Evolutionary conservation across 2,329 filamentous ascomycete genomes (phyloP).

Genomic region (Claviceps sp.): DNA sequence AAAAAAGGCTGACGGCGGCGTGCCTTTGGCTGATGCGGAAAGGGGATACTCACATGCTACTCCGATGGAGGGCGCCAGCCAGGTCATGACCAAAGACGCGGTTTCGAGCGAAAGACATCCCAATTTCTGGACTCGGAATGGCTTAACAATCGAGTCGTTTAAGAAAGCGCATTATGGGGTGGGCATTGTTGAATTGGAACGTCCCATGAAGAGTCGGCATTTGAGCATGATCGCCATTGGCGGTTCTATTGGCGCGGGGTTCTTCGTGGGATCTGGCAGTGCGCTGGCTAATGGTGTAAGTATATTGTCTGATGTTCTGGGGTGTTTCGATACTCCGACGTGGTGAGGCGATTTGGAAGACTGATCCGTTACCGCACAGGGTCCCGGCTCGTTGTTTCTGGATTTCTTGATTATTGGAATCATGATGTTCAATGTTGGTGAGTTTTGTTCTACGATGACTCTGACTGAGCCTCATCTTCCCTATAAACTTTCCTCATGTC

Average conservation of each 20-base stretch:
- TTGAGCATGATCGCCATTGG: constrained; percentile 46
- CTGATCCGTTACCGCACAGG: constrained; percentile 12
- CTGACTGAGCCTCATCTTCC: too few species aligned
- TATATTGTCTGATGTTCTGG: background rate
- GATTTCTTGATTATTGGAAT: constrained; percentile 42
- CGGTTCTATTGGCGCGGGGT: constrained; percentile 41
- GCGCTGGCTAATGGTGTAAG: constrained; percentile 33
- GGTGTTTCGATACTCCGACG: background rate
- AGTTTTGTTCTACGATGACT: background rate
- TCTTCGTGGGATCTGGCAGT: constrained; percentile 45
- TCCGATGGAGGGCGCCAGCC: constrained; percentile 6
- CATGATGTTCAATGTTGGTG: constrained; percentile 45
- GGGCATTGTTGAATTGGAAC: constrained; percentile 24
- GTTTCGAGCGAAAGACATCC: constrained; percentile 12
- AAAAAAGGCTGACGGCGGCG: background rate
- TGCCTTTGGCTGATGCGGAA: constrained; percentile 1
- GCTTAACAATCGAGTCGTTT: constrained; percentile 25
- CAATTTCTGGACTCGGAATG: constrained; percentile 23
- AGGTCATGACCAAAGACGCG: constrained; percentile 8
- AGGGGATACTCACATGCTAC: background rate
- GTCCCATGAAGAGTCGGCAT: constrained; percentile 38
- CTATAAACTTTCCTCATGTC: background rate
- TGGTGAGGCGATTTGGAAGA: background rate
- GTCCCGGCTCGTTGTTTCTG: constrained; percentile 29
- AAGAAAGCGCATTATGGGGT: constrained; percentile 20